Conservation (phyloP, 352 stramenopile genomes). For the Phytophthora kernoviae region DNA sequence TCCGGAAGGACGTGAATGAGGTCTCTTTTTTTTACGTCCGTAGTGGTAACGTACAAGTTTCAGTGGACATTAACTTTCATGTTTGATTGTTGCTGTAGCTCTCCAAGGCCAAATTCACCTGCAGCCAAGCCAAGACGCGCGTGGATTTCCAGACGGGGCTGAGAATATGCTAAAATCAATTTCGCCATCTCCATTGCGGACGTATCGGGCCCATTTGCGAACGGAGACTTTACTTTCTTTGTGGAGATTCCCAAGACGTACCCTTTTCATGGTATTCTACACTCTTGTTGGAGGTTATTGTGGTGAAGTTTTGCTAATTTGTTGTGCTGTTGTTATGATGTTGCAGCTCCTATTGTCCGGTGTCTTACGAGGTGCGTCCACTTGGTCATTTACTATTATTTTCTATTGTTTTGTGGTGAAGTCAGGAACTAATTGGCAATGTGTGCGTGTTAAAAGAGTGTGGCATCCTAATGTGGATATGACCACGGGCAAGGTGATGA, state of each 20-base stretch:
- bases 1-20: conserved; percentile 89
- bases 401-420: neutral
- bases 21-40: conserved; percentile 31
- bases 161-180: conserved; percentile 85
- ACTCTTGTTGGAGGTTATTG: conserved; percentile 1
- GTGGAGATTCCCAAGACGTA: conserved; percentile 89
- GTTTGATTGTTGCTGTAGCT: conserved; percentile 41
- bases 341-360: conserved; percentile 68
- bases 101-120: conserved; percentile 83
- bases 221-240: conserved; percentile 87
- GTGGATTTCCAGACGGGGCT: conserved; percentile 82
- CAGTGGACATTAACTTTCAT: conserved; percentile 2
- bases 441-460: no score
- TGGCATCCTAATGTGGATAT: conserved; percentile 89
- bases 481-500: conserved; percentile 81
- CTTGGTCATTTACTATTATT: neutral
- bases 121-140: conserved; percentile 71
- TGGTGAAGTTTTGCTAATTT: conserved; percentile 3
- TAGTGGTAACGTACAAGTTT: neutral
- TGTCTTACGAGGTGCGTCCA: conserved; percentile 64
- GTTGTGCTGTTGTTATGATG: conserved; percentile 6
- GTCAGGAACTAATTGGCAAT: conserved; percentile 7
- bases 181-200: conserved; percentile 84
- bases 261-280: conserved; percentile 72
- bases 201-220: conserved; percentile 72